Base-by-base conservation (phyloP, 768 basidiomycete genomes). In the Amanita thiersii region DNA sequence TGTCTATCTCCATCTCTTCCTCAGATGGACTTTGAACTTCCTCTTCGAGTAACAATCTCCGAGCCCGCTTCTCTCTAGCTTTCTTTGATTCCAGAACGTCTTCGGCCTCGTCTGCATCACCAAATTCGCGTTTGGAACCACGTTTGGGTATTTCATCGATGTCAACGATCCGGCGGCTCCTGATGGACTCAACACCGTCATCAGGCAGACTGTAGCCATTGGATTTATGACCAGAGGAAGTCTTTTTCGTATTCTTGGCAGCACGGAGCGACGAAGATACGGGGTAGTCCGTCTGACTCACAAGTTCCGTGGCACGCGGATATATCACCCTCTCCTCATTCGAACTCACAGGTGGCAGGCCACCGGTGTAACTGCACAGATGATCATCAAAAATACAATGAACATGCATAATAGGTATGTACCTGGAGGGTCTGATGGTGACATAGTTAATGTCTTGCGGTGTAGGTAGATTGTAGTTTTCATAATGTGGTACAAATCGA, bases 41-140 rank as follows among this genome's bases (percentile, higher is more conserved):
- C 44, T 68, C 66, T 45, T 69, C 68, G 33, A 61, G 48, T 12
- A 72, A 74, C 37, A 73, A 64, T 55, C 79, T 74, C n/a, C 72
- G 67, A 15, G 72, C 68, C 23, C 75, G 66, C 55, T 77, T 78
- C 43, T 75, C 79, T 31, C 68, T 65, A 7, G 60, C 56, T 18
- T 57, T 64, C 23, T 62, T 56, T 21, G 57, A 57, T 9, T 48
- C 52, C 7, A 57, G 48, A 28, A 56, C 47, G 30, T 69, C 68
- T n/a, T 64, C 57, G 17, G 60, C 59, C 12, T 71, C 73, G 15
- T 75, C 72, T 23, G 69, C 66, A 18, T 63, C 62, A 20, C 63
- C 69, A 26, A 72, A 56, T 32, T 60, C 64, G 39, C 78, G 70
- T 55, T 77, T 79, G 32, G 69, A 65, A 7, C 69, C 71, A 43